These are phyloP conservation scores for Paramecium tetraurelia DNA, from an alignment of 73 alveolate species.

Conservation along the genomic window DNA sequence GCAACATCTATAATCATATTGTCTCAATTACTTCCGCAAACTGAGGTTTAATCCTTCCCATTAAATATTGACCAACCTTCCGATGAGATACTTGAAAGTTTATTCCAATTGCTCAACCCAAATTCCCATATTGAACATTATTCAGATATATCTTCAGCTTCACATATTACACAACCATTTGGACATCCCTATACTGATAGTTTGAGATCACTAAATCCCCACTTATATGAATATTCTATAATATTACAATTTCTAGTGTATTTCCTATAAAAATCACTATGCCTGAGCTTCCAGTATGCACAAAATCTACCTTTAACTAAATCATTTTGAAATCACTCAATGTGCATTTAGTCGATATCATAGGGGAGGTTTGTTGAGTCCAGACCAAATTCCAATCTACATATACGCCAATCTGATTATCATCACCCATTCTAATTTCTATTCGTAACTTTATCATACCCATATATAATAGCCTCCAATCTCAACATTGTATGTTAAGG, in stretches of 20 bases:
- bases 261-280: neutral
- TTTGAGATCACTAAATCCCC: constrained; percentile 4
- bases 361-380: neutral
- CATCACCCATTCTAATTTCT: neutral
- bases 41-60: neutral
- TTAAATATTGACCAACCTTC: neutral
- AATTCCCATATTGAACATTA: neutral
- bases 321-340: neutral
- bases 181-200: constrained; percentile 16
- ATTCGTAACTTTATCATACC: neutral
- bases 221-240: neutral
- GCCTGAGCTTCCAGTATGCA: neutral
- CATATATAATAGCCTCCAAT: neutral
- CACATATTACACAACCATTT: neutral
- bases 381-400: neutral
- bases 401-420: neutral
- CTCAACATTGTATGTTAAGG: neutral
- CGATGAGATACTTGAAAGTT: neutral
- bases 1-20: neutral
- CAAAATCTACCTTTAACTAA: neutral
- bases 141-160: neutral
- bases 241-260: neutral
- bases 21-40: neutral
- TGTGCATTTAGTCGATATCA: neutral
- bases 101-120: neutral